phyloP scores from a whole-genome alignment of 306 rosid species.

The Cyclanthera cordifolia region DNA sequence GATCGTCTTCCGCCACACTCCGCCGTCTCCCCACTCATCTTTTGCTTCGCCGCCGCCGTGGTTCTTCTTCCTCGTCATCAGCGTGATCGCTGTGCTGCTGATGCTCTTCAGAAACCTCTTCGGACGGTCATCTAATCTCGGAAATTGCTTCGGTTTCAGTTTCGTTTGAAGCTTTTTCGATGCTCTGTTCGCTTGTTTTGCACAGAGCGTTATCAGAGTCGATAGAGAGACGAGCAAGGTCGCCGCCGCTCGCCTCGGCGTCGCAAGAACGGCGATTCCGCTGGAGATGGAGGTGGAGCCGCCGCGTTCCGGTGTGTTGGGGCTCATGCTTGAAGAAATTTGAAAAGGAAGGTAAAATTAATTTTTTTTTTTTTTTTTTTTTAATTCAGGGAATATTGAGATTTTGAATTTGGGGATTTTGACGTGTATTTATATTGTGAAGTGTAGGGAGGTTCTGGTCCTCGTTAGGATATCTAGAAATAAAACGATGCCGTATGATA shows the following conservation, averaged over 20 bases:
- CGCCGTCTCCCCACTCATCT: constrained; percentile 61
- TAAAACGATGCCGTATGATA: not conserved
- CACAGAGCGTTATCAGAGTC: constrained; percentile 27
- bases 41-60: not conserved
- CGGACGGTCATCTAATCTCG: no score
- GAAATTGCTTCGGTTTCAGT: not conserved
- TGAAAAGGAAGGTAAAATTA: not conserved
- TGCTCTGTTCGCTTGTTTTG: constrained; percentile 24
- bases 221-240: constrained; percentile 24
- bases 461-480: not conserved
- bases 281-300: not conserved
- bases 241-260: constrained; percentile 12
- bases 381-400: no score
- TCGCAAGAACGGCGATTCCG: not conserved
- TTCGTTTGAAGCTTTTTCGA: constrained; percentile 7
- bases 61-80: constrained; percentile 33
- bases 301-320: not conserved
- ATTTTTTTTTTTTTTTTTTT: no score
- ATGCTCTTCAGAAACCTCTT: constrained; percentile 37
- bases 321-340: not conserved
- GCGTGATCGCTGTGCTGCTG: constrained; percentile 46
- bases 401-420: not conserved
- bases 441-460: not conserved
- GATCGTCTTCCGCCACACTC: constrained; percentile 87
- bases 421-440: not conserved